phyloP scores from a whole-genome alignment of 1,284 basidiomycete species.

The Kalmanozyma brasiliensis region DNA sequence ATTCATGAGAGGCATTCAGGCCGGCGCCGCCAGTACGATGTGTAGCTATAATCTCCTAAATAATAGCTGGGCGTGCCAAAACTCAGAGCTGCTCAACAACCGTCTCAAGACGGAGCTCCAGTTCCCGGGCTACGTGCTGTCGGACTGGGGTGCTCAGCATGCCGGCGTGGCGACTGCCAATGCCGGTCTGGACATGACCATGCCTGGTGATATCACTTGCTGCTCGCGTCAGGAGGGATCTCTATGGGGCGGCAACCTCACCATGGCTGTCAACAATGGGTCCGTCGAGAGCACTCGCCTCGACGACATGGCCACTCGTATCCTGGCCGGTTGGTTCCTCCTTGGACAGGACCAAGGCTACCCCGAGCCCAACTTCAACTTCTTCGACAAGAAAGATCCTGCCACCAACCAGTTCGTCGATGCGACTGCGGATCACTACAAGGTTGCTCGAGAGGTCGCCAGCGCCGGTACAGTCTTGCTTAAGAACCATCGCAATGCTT shows the following conservation, averaged over 20 bases:
- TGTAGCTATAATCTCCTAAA: conserved; percentile 73
- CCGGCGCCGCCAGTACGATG: conserved; percentile 69
- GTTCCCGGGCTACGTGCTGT: conserved; percentile 77
- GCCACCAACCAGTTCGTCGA: conserved; percentile 74
- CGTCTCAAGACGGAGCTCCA: conserved; percentile 79
- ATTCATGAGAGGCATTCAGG: conserved; percentile 68
- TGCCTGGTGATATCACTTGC: conserved; percentile 67
- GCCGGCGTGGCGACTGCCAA: conserved; percentile 70
- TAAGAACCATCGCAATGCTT: conserved; percentile 73
- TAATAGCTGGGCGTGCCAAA: conserved; percentile 72
- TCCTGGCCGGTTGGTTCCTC: conserved; percentile 64
- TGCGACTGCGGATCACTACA: conserved; percentile 79
- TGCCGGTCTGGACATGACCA: conserved; percentile 75
- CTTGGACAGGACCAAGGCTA: conserved; percentile 69
- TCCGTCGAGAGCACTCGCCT: conserved; percentile 74
- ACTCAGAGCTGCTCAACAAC: conserved; percentile 76
- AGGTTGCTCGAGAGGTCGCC: conserved; percentile 78
- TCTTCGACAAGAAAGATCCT: conserved; percentile 46
- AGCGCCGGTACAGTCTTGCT: conserved; percentile 78
- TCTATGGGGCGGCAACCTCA: conserved; percentile 70
- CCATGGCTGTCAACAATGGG: conserved; percentile 76
- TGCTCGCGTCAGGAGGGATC: conserved; percentile 35
- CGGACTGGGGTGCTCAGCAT: conserved; percentile 57
- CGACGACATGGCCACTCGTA: conserved; percentile 69
- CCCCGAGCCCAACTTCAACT: conserved; percentile 57